These are phyloP conservation scores for Panellus pusillus DNA, from an alignment of 768 basidiomycete species.

Conservation along the genomic window DNA sequence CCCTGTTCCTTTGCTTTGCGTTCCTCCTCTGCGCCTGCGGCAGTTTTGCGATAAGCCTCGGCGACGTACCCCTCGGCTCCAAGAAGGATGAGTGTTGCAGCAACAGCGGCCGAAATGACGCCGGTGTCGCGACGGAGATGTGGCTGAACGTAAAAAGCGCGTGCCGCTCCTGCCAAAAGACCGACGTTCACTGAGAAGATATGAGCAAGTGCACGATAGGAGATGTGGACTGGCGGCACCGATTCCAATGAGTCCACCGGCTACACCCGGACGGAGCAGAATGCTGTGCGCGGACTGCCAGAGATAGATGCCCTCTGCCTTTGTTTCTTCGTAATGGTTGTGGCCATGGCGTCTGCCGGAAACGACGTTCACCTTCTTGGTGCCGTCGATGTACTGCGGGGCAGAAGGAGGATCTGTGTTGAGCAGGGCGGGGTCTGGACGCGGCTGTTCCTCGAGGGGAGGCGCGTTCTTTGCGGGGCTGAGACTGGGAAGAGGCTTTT, in stretches of 20 bases:
- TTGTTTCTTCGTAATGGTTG: conserved; percentile 40
- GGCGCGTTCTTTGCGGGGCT: conserved; percentile 44
- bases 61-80: conserved; percentile 61
- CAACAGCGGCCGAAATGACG: conserved; percentile 51
- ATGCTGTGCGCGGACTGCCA: conserved; percentile 53
- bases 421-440: conserved; percentile 63
- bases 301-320: conserved; percentile 52
- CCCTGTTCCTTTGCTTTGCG: conserved; percentile 59
- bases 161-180: conserved; percentile 59
- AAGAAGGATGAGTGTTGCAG: conserved; percentile 57
- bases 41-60: conserved; percentile 60
- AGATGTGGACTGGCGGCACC: conserved; percentile 33
- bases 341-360: conserved; percentile 38
- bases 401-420: conserved; percentile 47
- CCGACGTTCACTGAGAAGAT: conserved; percentile 63
- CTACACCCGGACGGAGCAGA: conserved; percentile 65
- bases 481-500: too few species aligned
- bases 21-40: conserved; percentile 57
- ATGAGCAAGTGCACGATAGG: not conserved
- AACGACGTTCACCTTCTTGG: conserved; percentile 58
- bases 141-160: conserved; percentile 62
- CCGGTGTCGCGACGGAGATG: conserved; percentile 58
- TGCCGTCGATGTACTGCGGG: conserved; percentile 42
- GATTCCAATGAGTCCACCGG: conserved; percentile 71
- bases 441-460: conserved; percentile 52